Conservation (phyloP, 352 stramenopile species). For the Phytophthora pistaciae region DNA sequence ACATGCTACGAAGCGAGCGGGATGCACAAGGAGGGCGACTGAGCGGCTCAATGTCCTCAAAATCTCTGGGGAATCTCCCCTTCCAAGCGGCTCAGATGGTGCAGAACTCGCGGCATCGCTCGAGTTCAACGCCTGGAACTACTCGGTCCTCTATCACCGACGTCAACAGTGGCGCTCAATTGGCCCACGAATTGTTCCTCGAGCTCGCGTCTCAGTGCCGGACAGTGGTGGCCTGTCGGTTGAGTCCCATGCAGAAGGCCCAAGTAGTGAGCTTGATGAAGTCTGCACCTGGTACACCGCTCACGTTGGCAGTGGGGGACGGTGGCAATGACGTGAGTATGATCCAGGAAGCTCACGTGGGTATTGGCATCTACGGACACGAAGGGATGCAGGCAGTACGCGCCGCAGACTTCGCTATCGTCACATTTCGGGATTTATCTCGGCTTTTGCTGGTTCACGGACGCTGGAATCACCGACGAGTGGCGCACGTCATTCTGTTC, state of each 20-base stretch:
- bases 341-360: constrained; percentile 99
- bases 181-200: constrained; percentile 79
- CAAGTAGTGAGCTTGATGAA: constrained; percentile 96
- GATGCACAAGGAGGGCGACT: constrained; percentile 18
- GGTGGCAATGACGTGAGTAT: constrained; percentile 99
- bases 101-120: constrained; percentile 40
- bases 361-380: constrained; percentile 98
- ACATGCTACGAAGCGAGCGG: constrained; percentile 20
- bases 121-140: constrained; percentile 36
- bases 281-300: constrained; percentile 60
- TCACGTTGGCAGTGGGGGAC: constrained; percentile 98
- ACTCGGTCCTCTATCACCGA: constrained; percentile 45
- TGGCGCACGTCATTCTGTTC: constrained; percentile 86
- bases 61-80: constrained; percentile 56
- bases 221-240: constrained; percentile 87
- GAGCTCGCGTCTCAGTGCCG: constrained; percentile 88
- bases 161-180: constrained; percentile 19
- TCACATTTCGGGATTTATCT: constrained; percentile 82
- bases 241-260: constrained; percentile 94
- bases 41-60: constrained; percentile 58
- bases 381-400: constrained; percentile 95
- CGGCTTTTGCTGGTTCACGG: constrained; percentile 84
- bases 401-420: constrained; percentile 87
- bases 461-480: constrained; percentile 86
- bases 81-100: constrained; percentile 29